Conservation (phyloP, 352 stramenopile genomes). For the Phytopythium cucurbitacearum region DNA sequence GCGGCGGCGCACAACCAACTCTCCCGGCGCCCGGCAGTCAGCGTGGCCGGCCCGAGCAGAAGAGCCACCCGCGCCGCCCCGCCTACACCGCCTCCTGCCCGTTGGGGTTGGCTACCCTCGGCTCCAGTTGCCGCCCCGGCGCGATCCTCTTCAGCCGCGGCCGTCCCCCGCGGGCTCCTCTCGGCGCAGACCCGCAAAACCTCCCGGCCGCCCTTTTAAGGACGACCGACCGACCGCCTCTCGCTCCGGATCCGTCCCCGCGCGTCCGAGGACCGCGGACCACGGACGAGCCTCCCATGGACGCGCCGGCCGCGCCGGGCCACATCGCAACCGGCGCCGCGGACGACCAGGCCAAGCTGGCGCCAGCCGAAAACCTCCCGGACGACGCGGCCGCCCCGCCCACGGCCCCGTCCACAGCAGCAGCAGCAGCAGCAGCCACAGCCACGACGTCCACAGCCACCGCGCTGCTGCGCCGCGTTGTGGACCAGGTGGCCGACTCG, state of each 20-base stretch:
- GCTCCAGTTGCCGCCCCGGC: too few species aligned
- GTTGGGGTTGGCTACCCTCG: too few species aligned
- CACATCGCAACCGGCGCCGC: slow-evolving; percentile 2
- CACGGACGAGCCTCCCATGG: too few species aligned
- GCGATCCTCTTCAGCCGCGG: too few species aligned
- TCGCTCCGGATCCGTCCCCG: too few species aligned
- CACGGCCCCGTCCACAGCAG: background rate
- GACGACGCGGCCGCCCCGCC: slow-evolving; percentile 5
- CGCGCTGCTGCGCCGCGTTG: slow-evolving; percentile 19
- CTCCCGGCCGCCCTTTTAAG: too few species aligned
- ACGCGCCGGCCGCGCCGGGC: background rate
- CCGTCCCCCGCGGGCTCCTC: too few species aligned
- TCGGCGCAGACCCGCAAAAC: too few species aligned
- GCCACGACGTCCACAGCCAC: slow-evolving; percentile 1
- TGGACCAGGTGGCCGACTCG: slow-evolving; percentile 13
- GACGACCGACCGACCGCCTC: too few species aligned
- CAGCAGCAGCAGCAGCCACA: slow-evolving; percentile 1
- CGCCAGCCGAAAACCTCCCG: slow-evolving; percentile 8
- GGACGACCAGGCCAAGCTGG: slow-evolving; percentile 4
- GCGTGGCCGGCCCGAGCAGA: background rate
- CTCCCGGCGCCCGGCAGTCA: background rate
- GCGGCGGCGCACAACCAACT: background rate
- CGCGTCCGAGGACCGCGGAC: background rate
- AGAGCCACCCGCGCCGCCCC: background rate
- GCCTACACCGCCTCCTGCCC: too few species aligned